These are phyloP conservation scores for Neobulgaria alba DNA, from an alignment of 2,329 filamentous ascomycete genomes.

Conservation along the genomic window DNA sequence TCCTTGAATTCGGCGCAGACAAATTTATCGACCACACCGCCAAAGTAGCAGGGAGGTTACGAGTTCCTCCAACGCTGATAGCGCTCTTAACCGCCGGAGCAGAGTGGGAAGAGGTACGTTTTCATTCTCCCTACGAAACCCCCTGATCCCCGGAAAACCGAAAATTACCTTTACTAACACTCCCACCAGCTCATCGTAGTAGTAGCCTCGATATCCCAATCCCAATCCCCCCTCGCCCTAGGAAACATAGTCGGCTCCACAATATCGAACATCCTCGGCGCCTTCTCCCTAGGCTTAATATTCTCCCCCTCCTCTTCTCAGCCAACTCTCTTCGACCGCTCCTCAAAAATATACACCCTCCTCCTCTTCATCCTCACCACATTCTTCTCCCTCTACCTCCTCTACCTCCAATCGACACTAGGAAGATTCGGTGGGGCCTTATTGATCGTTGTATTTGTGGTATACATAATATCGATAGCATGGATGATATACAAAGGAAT, in stretches of 20 bases:
- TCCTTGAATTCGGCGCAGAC: conserved; percentile 44
- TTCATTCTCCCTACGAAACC: too few relatives aligned
- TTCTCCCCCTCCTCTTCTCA: conserved; percentile 33
- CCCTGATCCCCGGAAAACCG: too few relatives aligned
- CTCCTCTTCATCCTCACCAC: conserved; percentile 36
- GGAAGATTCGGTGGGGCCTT: conserved; percentile 31
- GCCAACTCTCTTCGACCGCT: conserved; percentile 36
- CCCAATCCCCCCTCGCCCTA: conserved; percentile 39
- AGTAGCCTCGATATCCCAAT: conserved; percentile 37
- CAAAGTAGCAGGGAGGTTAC: conserved; percentile 35
- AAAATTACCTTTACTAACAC: too few relatives aligned
- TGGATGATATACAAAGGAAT: conserved; percentile 38
- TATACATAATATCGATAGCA: conserved; percentile 37
- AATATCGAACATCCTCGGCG: conserved; percentile 47
- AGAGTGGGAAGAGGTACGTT: conserved; percentile 45
- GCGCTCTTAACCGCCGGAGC: conserved; percentile 43
- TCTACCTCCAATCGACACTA: conserved; percentile 26
- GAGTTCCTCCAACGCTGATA: conserved; percentile 39
- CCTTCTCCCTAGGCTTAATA: conserved; percentile 44
- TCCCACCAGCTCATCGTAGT: conserved; percentile 36
- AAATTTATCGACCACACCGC: conserved; percentile 44
- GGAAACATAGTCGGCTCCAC: conserved; percentile 47
- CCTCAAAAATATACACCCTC: conserved; percentile 38
- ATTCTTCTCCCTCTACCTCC: conserved; percentile 29
- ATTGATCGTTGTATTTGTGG: conserved; percentile 34